Conservation (phyloP, 768 basidiomycete genomes). For the Psilocybe cubensis region DNA sequence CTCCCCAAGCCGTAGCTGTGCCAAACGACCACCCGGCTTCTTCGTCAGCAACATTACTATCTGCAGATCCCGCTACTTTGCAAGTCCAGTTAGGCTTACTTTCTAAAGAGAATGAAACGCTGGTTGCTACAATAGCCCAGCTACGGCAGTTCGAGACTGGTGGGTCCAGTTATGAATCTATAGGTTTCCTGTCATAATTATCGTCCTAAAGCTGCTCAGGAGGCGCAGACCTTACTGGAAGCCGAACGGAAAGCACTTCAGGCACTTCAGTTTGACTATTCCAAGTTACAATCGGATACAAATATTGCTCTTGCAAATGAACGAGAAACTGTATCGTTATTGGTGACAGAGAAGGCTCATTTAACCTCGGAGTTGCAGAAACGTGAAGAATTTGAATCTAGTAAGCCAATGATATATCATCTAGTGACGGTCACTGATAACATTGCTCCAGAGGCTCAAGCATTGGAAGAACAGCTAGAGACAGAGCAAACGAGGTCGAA, state of each 20-base stretch:
- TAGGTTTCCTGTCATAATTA: background rate
- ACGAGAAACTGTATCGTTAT: conserved; percentile 73
- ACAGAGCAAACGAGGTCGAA: conserved; percentile 44
- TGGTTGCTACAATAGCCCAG: conserved; percentile 4
- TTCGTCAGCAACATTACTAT: conserved; percentile 17
- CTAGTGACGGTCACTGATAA: conserved; percentile 1
- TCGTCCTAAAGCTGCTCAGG: conserved; percentile 31
- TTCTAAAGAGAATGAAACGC: conserved; percentile 25
- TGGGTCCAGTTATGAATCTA: conserved; percentile 29
- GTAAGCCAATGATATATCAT: conserved; percentile 42
- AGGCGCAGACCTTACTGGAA: conserved; percentile 35
- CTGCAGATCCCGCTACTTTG: conserved; percentile 16
- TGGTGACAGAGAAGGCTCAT: conserved; percentile 74
- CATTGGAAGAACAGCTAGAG: conserved; percentile 42
- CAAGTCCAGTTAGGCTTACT: conserved; percentile 21
- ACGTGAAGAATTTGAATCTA: conserved; percentile 59
- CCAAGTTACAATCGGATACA: conserved; percentile 34
- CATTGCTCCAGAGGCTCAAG: conserved; percentile 43
- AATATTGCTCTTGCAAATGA: conserved; percentile 51
- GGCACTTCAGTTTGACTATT: conserved; percentile 32
- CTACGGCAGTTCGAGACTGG: conserved; percentile 32
- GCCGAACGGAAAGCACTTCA: conserved; percentile 34
- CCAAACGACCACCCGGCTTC: conserved; percentile 24
- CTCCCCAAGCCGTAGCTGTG: conserved; percentile 22
- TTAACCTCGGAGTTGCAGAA: conserved; percentile 61